Evolutionary conservation across 2,329 filamentous ascomycete species (phyloP).

Genomic region (Domatiomyces catenatus): DNA sequence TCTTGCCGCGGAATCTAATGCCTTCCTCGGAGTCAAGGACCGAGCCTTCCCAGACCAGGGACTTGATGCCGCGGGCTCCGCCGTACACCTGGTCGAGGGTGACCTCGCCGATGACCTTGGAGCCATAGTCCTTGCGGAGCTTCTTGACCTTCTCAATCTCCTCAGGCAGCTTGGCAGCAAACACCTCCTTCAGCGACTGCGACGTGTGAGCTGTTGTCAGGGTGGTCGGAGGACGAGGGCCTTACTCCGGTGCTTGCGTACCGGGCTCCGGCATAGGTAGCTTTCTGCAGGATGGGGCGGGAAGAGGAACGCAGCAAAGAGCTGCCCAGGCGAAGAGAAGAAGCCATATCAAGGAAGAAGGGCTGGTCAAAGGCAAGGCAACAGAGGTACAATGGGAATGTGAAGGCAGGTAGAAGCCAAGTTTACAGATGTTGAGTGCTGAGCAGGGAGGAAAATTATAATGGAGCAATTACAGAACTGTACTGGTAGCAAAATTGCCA

Average conservation of each 20-base stretch:
- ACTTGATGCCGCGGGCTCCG: conserved; percentile 97
- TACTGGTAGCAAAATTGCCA: neutral
- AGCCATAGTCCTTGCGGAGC: conserved; percentile 87
- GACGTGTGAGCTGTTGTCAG: conserved; percentile 55
- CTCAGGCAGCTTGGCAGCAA: conserved; percentile 84
- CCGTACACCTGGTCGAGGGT: conserved; percentile 99
- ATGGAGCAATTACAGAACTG: neutral
- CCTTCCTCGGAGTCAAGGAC: conserved; percentile 97
- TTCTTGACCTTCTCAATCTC: conserved; percentile 99
- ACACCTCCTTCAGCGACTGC: conserved; percentile 94
- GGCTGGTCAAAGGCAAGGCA: conserved; percentile 8
- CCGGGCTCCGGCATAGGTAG: conserved; percentile 67
- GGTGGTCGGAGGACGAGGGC: conserved; percentile 62
- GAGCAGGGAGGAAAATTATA: neutral
- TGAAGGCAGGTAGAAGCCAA: conserved; percentile 17
- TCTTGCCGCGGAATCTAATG: conserved; percentile 98
- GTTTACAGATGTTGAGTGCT: conserved; percentile 19
- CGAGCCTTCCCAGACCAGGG: conserved; percentile 95
- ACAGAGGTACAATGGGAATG: conserved; percentile 1
- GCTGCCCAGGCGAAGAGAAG: conserved; percentile 65
- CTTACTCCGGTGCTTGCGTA: conserved; percentile 74
- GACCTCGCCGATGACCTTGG: conserved; percentile 91
- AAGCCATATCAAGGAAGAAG: conserved; percentile 52
- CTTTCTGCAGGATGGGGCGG: conserved; percentile 51
- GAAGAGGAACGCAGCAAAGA: conserved; percentile 65